Conservation (phyloP, 129 eudicot species). For the Escallonia herrerae region DNA sequence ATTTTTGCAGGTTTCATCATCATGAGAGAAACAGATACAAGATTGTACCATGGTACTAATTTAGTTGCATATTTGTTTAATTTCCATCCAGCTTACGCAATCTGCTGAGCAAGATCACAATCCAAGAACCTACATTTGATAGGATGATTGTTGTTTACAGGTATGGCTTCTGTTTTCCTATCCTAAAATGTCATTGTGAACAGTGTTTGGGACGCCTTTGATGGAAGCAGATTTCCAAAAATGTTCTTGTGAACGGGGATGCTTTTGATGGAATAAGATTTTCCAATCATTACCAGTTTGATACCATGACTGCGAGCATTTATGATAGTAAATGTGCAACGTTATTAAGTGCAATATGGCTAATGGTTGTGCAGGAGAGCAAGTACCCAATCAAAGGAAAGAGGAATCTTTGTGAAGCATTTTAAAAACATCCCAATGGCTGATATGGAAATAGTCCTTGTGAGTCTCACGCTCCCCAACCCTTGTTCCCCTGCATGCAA, state of each 20-base stretch:
- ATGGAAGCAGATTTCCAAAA: neutral
- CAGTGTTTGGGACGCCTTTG: neutral
- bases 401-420: constrained; percentile 92
- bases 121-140: constrained; percentile 97
- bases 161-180: constrained; percentile 30
- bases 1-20: neutral
- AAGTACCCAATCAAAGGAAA: constrained; percentile 45
- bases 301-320: constrained; percentile 2
- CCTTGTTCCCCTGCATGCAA: neutral
- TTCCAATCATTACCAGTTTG: neutral
- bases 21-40: neutral
- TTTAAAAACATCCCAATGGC: constrained; percentile 97
- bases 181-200: neutral
- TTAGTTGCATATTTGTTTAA: constrained; percentile 6
- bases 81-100: constrained; percentile 48
- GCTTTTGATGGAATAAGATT: neutral
- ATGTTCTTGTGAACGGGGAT: neutral
- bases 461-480: constrained; percentile 27
- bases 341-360: constrained; percentile 1
- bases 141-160: constrained; percentile 95
- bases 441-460: constrained; percentile 95
- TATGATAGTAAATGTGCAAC: constrained; percentile 1
- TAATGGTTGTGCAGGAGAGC: constrained; percentile 51
- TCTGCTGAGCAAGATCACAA: constrained; percentile 62
- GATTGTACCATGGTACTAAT: neutral